Evolutionary conservation across 1,139 yeast genomes (phyloP).

Genomic region (Magnusiomyces tetraspermus): DNA sequence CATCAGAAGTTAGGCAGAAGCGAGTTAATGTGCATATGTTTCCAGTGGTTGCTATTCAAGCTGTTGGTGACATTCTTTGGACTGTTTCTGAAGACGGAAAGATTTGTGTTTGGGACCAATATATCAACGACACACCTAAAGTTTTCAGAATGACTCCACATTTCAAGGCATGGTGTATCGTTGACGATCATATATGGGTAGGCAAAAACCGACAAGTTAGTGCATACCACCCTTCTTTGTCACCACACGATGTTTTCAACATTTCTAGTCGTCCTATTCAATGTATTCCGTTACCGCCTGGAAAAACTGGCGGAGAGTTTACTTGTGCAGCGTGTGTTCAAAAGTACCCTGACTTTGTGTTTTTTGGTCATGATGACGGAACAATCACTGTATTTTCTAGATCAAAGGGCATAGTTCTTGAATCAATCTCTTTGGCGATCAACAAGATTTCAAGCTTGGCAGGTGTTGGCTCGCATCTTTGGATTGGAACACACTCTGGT

Average conservation of each 20-base stretch:
- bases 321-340: conserved; percentile 28
- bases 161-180: conserved; percentile 25
- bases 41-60: conserved; percentile 26
- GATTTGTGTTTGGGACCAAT: conserved; percentile 31
- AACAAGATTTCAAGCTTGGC: conserved; percentile 29
- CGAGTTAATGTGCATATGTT: conserved; percentile 27
- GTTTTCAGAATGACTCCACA: conserved; percentile 28
- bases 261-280: conserved; percentile 26
- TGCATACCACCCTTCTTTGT: conserved; percentile 29
- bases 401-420: conserved; percentile 23
- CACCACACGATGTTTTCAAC: conserved; percentile 19
- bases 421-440: conserved; percentile 30
- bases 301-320: conserved; percentile 25
- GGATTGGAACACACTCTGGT: conserved; percentile 37
- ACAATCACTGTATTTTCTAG: conserved; percentile 31
- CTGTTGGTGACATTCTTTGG: conserved; percentile 27
- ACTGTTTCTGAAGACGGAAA: conserved; percentile 36
- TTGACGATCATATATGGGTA: conserved; percentile 30
- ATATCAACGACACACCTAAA: conserved; percentile 24
- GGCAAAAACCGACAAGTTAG: conserved; percentile 29
- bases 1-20: conserved; percentile 16
- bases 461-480: conserved; percentile 29
- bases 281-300: conserved; percentile 11
- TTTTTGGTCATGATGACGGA: conserved; percentile 39
- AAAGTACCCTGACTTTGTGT: conserved; percentile 26